Base-by-base conservation (phyloP, 1,284 basidiomycete species). In the Sporisorium iseilematis-ciliati region DNA sequence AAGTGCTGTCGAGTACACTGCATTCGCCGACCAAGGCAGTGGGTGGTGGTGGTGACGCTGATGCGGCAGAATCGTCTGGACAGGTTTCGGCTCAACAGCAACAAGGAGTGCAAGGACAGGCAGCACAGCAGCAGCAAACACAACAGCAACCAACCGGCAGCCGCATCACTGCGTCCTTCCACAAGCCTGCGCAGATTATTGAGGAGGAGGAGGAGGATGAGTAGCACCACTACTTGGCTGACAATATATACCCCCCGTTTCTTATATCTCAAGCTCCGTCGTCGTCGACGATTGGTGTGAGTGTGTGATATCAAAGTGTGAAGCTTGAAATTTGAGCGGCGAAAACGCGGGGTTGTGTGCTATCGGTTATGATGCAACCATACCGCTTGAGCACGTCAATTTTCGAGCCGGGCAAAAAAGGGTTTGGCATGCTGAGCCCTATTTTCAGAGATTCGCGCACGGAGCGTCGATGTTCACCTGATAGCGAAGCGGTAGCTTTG, bases 181-280 rank as follows among this genome's bases (percentile, higher is more conserved):
- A 73, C 48, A 78, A 78, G 46, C 60, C 66, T 41, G 61, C 55
- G 2, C 65, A 72, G 49, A 73, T 73, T 48, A 75, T 78, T 20
- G 76, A 75, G 51, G 76, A 78, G 56, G 76, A 78, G 29, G 76
- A 78, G 45, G 76, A 78, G 45, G 73, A 78, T 11, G 72, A 78
- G 45, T 64, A 42, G 53, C 7, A 7, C 16, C 14, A 18, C 7
- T 21, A 16, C 6, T 51, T 35, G 2, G 2, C 6, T 38, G 26
- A 18, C 8, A 4, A 10, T 21, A 6, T 41, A n/a, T 35, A 40
- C 18, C 16, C 14, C 14, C 43, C 21, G 43, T 45, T 45, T 25
- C 25, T 12, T 7, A 21, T 3, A 10, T 45, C 7, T 48, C 8
- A 33, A 33, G 11, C n/a, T n/a, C n/a, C n/a, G n/a, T n/a, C n/a